A percentile compares a stretch with the other conserved stretches of the same genome.
Evolutionary conservation across 192 early-diverging fungal genomes (phyloP).

Genomic region (Funneliformis geosporum): DNA sequence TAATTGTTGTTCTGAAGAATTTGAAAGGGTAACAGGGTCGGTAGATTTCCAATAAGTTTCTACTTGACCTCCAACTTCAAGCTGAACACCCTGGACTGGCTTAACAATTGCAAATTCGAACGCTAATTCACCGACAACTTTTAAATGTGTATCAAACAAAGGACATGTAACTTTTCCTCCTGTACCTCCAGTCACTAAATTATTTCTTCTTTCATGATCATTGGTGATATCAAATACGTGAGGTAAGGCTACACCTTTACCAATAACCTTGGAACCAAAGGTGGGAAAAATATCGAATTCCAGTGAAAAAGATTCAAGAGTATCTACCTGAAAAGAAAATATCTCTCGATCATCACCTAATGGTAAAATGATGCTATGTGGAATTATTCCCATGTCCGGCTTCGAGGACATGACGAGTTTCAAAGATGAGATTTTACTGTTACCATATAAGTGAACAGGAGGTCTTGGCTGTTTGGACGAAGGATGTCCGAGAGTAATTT

Average conservation of each 20-base stretch:
- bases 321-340: conserved; percentile 84
- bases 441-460: conserved; percentile 63
- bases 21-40: conserved; percentile 57
- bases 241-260: conserved; percentile 79
- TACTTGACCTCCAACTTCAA: conserved; percentile 94
- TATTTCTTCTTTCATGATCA: conserved; percentile 35
- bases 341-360: conserved; percentile 78
- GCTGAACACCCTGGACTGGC: conserved; percentile 83
- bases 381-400: conserved; percentile 85
- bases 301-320: conserved; percentile 73
- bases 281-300: conserved; percentile 97
- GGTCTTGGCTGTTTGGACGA: conserved; percentile 38
- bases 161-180: conserved; percentile 54
- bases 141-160: conserved; percentile 87
- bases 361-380: conserved; percentile 89
- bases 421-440: conserved; percentile 71
- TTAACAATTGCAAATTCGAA: conserved; percentile 82
- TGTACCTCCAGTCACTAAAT: conserved; percentile 33
- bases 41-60: conserved; percentile 99
- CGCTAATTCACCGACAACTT: conserved; percentile 86
- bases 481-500: conserved; percentile 66
- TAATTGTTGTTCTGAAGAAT: conserved; percentile 33
- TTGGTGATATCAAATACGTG: conserved; percentile 59
- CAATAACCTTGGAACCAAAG: conserved; percentile 94
- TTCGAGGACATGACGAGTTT: conserved; percentile 86